These are phyloP conservation scores for Blastocystis sp. DNA, from an alignment of 352 stramenopile species.

Conservation along the genomic window DNA sequence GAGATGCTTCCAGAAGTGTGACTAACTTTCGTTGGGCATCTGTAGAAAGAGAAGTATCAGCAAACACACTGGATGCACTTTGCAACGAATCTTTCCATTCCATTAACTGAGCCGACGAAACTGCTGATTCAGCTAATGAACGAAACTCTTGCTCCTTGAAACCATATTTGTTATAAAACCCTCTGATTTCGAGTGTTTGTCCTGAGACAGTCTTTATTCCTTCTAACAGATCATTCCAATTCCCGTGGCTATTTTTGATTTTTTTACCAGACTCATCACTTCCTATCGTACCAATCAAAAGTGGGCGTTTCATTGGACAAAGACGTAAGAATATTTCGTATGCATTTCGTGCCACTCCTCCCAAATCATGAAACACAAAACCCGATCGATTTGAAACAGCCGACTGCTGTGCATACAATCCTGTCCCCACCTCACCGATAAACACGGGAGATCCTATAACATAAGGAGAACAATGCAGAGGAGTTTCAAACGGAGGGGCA, in stretches of 20 bases:
- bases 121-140: not conserved
- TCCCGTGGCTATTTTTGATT: not conserved
- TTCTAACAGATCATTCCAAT: not conserved
- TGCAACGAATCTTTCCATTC: not conserved
- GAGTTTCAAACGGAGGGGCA: not conserved
- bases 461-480: not conserved
- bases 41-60: not conserved
- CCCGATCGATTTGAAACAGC: not conserved
- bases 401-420: not conserved
- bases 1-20: not conserved
- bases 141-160: not conserved
- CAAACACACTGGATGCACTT: not conserved
- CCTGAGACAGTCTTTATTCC: not conserved
- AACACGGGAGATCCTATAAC: conserved; percentile 38
- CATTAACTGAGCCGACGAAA: not conserved
- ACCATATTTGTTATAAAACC: not conserved
- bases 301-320: not conserved
- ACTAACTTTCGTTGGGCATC: not conserved
- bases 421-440: not conserved
- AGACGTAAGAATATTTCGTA: conserved; percentile 28
- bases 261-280: not conserved
- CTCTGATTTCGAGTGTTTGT: not conserved
- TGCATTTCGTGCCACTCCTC: conserved; percentile 14
- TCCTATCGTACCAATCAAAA: conserved; percentile 9
- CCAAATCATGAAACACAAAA: not conserved